Percentiles rank a stretch among this genome's conserved stretches.
Evolutionary conservation across 1,284 basidiomycete genomes (phyloP).

Genomic region (Leccinum pseudoinsigne): DNA sequence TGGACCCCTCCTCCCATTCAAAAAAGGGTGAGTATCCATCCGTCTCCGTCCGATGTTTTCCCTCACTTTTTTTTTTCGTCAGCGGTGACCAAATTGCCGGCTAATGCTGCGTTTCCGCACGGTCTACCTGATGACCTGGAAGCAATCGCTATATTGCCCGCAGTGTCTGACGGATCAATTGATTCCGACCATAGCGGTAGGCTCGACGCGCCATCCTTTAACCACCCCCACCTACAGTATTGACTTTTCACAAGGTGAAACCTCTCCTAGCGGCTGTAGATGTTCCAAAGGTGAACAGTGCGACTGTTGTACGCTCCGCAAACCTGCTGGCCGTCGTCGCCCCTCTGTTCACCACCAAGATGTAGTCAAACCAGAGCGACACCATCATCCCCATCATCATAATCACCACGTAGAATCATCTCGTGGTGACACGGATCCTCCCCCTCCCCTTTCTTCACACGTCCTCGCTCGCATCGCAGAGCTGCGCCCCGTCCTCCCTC

Average conservation of each 20-base stretch:
- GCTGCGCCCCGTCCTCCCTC: slow-evolving; percentile 55
- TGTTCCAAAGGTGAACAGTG: slow-evolving; percentile 51
- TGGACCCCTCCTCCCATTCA: slow-evolving; percentile 33
- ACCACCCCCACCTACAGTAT: slow-evolving; percentile 31
- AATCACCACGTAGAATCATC: slow-evolving; percentile 18
- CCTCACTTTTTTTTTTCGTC: slow-evolving; percentile 35
- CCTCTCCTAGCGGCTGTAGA: slow-evolving; percentile 42
- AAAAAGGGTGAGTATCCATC: slow-evolving; percentile 56
- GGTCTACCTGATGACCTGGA: slow-evolving; percentile 66
- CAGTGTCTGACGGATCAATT: slow-evolving; percentile 42
- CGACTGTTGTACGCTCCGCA: slow-evolving; percentile 54
- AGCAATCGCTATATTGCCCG: slow-evolving; percentile 53
- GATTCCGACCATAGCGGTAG: slow-evolving; percentile 54
- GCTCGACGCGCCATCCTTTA: slow-evolving; percentile 34
- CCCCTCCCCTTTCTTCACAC: slow-evolving; percentile 35
- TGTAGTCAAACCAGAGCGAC: slow-evolving; percentile 26
- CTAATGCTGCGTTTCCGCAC: slow-evolving; percentile 68
- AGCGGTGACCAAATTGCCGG: slow-evolving; percentile 58
- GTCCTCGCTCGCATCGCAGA: slow-evolving; percentile 56
- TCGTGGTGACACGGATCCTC: slow-evolving; percentile 14
- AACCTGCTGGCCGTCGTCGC: slow-evolving; percentile 32
- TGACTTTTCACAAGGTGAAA: slow-evolving; percentile 40
- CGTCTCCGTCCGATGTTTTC: not conserved
- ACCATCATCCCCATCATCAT: slow-evolving; percentile 16
- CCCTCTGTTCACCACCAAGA: slow-evolving; percentile 34